These are phyloP conservation scores for Plenodomus biglobosus DNA, from an alignment of 2,329 filamentous ascomycete species.

Conservation along the genomic window DNA sequence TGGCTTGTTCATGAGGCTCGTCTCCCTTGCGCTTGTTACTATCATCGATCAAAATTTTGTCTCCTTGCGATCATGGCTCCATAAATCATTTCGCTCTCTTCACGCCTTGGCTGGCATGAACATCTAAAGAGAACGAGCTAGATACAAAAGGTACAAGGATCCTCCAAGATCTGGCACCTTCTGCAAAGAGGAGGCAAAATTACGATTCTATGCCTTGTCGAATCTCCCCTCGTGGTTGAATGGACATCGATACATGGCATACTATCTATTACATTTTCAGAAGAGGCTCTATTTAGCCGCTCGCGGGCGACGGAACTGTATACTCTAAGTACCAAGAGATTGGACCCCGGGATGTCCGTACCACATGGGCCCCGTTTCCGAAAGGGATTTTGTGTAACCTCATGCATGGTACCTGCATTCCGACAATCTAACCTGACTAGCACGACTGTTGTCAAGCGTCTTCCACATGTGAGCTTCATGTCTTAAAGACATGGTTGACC, in stretches of 20 bases:
- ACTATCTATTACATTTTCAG: too few species aligned
- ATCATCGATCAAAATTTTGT: neutral
- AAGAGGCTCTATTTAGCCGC: neutral
- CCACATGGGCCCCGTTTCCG: conserved; percentile 16
- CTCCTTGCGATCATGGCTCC: neutral
- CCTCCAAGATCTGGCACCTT: neutral
- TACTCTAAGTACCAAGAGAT: conserved; percentile 1
- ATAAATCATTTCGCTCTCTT: neutral
- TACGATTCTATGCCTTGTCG: too few species aligned
- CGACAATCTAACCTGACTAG: conserved; percentile 18
- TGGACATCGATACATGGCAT: too few species aligned
- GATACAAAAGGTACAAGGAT: neutral
- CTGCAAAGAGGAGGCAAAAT: neutral
- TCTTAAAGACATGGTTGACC: conserved; percentile 25
- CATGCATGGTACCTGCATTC: conserved; percentile 31
- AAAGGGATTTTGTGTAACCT: conserved; percentile 17
- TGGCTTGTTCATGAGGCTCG: neutral
- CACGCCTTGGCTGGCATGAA: neutral
- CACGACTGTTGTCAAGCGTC: conserved; percentile 19
- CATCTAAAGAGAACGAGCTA: neutral
- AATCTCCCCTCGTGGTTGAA: too few species aligned
- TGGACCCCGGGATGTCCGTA: conserved; percentile 9
- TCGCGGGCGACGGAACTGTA: neutral
- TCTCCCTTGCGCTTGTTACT: neutral
- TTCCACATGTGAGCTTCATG: conserved; percentile 25